Evolutionary conservation across 805 yeast genomes (phyloP).

Genomic region (Metschnikowia amazonensis): DNA sequence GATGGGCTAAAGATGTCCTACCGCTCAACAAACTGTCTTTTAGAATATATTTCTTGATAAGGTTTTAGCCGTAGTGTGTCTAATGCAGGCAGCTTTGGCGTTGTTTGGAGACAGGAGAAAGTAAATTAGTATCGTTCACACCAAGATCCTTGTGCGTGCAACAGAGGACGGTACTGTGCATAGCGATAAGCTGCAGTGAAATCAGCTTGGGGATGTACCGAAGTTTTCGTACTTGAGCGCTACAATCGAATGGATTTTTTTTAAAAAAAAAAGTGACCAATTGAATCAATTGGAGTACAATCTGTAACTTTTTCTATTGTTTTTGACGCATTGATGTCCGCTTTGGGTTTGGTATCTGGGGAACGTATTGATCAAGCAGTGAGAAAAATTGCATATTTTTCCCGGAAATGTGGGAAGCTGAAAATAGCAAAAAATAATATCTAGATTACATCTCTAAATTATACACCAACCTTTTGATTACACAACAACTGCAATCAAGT

Average conservation of each 20-base stretch:
- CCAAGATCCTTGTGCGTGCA: neutral
- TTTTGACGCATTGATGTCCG: too few species aligned
- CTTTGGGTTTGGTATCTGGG: neutral
- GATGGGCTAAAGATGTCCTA: too few species aligned
- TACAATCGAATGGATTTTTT: neutral
- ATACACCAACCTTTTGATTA: neutral
- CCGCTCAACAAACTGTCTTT: neutral
- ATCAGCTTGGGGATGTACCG: neutral
- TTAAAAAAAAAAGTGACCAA: too few species aligned
- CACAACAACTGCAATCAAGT: neutral
- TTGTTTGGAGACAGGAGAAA: neutral
- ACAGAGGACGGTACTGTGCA: neutral
- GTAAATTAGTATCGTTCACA: neutral
- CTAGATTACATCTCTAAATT: neutral
- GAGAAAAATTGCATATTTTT: too few species aligned
- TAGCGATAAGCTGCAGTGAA: constrained; percentile 4
- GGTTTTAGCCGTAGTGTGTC: neutral
- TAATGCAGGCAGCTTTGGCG: neutral
- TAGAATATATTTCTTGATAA: neutral
- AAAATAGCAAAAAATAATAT: neutral
- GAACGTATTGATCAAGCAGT: neutral
- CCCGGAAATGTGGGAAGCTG: too few species aligned
- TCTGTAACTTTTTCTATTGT: neutral
- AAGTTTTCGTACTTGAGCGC: neutral
- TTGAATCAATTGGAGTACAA: too few species aligned